phyloP scores from a whole-genome alignment of 75 land plant genomes.

The Cunninghamia lanceolata region DNA sequence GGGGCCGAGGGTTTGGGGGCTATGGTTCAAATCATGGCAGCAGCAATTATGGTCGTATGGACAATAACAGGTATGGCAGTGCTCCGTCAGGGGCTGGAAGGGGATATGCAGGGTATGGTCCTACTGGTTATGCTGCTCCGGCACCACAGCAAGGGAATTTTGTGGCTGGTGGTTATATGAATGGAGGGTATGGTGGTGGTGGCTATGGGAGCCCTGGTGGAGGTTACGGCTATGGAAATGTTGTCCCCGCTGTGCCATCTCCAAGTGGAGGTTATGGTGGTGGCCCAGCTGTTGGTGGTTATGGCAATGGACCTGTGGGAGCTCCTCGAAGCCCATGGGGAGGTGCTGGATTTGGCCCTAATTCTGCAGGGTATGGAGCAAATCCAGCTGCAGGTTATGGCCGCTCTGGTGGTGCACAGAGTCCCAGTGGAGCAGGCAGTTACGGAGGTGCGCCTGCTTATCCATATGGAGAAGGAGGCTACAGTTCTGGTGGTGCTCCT shows the following conservation, averaged over 20 bases:
- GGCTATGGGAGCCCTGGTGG: constrained; percentile 23
- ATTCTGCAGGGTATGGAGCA: constrained; percentile 31
- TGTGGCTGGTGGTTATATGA: neutral
- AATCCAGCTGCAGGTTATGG: neutral
- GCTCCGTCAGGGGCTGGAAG: neutral
- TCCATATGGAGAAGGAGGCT: constrained; percentile 12
- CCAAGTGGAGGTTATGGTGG: constrained; percentile 21
- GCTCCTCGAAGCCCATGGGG: constrained; percentile 28
- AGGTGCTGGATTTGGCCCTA: constrained; percentile 18
- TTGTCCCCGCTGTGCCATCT: constrained; percentile 22
- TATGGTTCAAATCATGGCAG: constrained; percentile 13
- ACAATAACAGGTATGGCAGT: constrained; percentile 2
- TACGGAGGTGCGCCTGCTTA: constrained; percentile 10
- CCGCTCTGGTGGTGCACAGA: constrained; percentile 7
- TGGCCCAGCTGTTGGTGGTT: constrained; percentile 26
- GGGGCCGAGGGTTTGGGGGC: constrained; percentile 24
- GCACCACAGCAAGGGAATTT: neutral
- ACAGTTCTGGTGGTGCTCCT: constrained; percentile 7
- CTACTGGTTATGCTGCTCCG: constrained; percentile 10
- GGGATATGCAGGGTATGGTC: constrained; percentile 8
- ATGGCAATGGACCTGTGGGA: constrained; percentile 3
- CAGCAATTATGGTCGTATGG: constrained; percentile 25
- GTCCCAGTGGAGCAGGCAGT: neutral
- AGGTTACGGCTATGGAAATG: constrained; percentile 30
- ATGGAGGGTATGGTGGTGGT: constrained; percentile 17